These are phyloP conservation scores for Fusarium torreyae DNA, from an alignment of 2,329 filamentous ascomycete species.

Conservation along the genomic window DNA sequence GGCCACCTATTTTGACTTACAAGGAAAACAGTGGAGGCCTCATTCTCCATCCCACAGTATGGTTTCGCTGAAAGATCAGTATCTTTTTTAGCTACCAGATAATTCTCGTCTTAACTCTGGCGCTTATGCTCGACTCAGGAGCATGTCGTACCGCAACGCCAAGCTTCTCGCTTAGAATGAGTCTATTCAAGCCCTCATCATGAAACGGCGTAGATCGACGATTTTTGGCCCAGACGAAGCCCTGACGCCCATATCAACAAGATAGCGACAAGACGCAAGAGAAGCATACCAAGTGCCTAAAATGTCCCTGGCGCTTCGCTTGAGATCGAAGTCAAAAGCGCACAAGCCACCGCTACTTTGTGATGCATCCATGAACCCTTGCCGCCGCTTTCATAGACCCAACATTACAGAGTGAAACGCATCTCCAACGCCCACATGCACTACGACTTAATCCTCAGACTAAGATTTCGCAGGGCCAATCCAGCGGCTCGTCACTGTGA, in stretches of 20 bases:
- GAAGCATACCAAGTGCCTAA: slow-evolving; percentile 30
- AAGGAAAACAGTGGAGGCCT: not conserved
- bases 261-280: slow-evolving; percentile 25
- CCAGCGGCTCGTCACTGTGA: slow-evolving; percentile 37
- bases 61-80: not conserved
- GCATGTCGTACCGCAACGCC: slow-evolving; percentile 5
- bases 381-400: slow-evolving; percentile 19
- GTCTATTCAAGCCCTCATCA: slow-evolving; percentile 6
- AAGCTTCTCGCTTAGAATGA: slow-evolving; percentile 16
- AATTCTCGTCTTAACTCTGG: not conserved
- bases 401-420: slow-evolving; percentile 41
- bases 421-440: slow-evolving; percentile 37
- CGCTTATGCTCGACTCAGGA: slow-evolving; percentile 2
- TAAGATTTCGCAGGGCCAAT: slow-evolving; percentile 40
- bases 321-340: slow-evolving; percentile 23
- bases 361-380: slow-evolving; percentile 2
- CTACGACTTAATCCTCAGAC: slow-evolving; percentile 30
- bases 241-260: slow-evolving; percentile 12
- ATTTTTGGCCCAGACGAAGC: slow-evolving; percentile 4
- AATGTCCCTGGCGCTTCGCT: slow-evolving; percentile 42
- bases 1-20: not conserved
- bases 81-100: not conserved
- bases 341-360: slow-evolving; percentile 31
- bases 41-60: not conserved
- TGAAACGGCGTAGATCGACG: not conserved